A percentile compares a stretch with the other conserved stretches of the same genome.
phyloP scores from a whole-genome alignment of 257 asterid species.

The Capsicum pubescens region DNA sequence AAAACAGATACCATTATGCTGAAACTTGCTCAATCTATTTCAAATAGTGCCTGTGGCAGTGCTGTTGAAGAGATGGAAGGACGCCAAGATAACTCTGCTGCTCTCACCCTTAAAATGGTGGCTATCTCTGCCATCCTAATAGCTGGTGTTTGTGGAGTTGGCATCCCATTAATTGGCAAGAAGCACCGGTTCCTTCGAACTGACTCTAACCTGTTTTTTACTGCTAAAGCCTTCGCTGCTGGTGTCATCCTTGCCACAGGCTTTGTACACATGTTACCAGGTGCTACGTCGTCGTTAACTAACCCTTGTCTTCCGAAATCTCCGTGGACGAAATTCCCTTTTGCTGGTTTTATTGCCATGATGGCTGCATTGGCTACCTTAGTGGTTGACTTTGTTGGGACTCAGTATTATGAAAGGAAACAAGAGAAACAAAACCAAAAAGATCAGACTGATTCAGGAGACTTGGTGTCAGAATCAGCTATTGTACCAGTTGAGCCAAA shows the following conservation, averaged over 20 bases:
- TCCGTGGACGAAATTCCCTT: slow-evolving; percentile 90
- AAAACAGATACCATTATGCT: slow-evolving; percentile 59
- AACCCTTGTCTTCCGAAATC: slow-evolving; percentile 67
- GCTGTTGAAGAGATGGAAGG: slow-evolving; percentile 43
- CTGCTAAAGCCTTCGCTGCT: slow-evolving; percentile 93
- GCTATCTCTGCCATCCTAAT: slow-evolving; percentile 77
- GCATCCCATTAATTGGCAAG: slow-evolving; percentile 81
- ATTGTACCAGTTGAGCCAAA: slow-evolving; percentile 55
- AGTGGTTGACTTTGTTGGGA: slow-evolving; percentile 85
- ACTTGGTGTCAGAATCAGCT: slow-evolving; percentile 55
- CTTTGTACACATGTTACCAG: slow-evolving; percentile 94
- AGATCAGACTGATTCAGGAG: slow-evolving; percentile 46
- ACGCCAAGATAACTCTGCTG: slow-evolving; percentile 67
- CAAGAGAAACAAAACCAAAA: slow-evolving; percentile 59
- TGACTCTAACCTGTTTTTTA: slow-evolving; percentile 77
- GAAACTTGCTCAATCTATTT: slow-evolving; percentile 60
- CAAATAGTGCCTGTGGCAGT: slow-evolving; percentile 53
- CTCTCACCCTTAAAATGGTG: slow-evolving; percentile 68
- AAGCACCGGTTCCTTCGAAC: slow-evolving; percentile 72
- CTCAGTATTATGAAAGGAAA: slow-evolving; percentile 88
- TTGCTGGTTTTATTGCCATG: slow-evolving; percentile 95
- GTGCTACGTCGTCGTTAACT: slow-evolving; percentile 67
- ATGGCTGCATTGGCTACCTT: slow-evolving; percentile 85
- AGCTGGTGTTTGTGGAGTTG: slow-evolving; percentile 82
- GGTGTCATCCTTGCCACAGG: slow-evolving; percentile 99